These are phyloP conservation scores for Malassezia sympodialis DNA, from an alignment of 1,284 basidiomycete genomes.

Conservation along the genomic window DNA sequence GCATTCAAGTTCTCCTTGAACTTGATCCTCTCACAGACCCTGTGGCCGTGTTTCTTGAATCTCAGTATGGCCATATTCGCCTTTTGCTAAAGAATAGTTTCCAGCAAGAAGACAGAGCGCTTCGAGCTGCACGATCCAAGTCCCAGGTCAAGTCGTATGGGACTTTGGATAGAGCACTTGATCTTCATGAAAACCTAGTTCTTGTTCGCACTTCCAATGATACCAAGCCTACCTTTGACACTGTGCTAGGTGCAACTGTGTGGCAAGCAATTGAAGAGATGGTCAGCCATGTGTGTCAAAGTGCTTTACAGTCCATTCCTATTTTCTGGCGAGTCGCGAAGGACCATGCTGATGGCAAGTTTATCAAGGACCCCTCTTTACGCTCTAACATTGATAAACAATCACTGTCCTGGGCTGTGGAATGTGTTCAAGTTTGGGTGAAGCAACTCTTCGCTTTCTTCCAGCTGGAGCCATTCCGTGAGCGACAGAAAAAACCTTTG, in stretches of 20 bases:
- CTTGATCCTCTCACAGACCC: slow-evolving; percentile 52
- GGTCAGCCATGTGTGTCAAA: slow-evolving; percentile 53
- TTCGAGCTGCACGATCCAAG: background rate
- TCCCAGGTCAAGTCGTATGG: background rate
- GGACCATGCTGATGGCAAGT: slow-evolving; percentile 63
- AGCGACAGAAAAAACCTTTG: slow-evolving; percentile 55
- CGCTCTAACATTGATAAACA: slow-evolving; percentile 59
- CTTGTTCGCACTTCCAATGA: slow-evolving; percentile 24
- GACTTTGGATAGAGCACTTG: slow-evolving; percentile 52
- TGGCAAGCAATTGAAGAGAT: slow-evolving; percentile 71
- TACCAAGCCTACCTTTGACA: slow-evolving; percentile 20
- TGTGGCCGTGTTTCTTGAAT: slow-evolving; percentile 86
- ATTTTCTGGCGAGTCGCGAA: slow-evolving; percentile 89
- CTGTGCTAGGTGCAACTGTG: slow-evolving; percentile 21
- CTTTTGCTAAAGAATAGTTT: slow-evolving; percentile 63
- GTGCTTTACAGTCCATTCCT: slow-evolving; percentile 59
- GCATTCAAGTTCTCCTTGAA: slow-evolving; percentile 61
- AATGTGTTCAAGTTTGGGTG: slow-evolving; percentile 79
- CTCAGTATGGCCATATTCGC: slow-evolving; percentile 76
- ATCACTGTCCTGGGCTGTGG: slow-evolving; percentile 78
- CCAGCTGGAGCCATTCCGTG: slow-evolving; percentile 61
- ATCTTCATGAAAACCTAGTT: slow-evolving; percentile 44
- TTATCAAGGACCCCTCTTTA: slow-evolving; percentile 18
- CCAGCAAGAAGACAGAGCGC: slow-evolving; percentile 9
- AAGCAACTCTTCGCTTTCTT: slow-evolving; percentile 81